A percentile compares a stretch with the other conserved stretches of the same genome.
phyloP scores from a whole-genome alignment of 2,329 filamentous ascomycete species.

The Aspergillus tubingensis region DNA sequence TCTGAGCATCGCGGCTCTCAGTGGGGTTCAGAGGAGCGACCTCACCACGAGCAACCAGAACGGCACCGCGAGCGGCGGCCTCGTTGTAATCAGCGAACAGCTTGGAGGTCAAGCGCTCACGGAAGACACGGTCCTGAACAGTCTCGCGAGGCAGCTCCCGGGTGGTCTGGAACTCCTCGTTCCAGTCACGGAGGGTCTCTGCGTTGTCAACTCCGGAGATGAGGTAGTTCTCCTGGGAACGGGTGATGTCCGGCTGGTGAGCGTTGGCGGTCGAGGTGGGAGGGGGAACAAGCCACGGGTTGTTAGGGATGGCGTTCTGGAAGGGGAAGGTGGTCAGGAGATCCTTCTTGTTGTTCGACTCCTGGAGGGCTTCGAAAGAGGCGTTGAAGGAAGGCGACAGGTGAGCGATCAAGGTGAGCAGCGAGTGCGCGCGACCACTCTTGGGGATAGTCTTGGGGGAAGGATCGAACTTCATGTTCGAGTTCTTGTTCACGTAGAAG shows the following conservation, averaged over 20 bases:
- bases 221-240: constrained; percentile 90
- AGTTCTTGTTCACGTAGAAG: constrained; percentile 96
- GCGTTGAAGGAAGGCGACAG: constrained; percentile 81
- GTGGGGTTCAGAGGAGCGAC: constrained; percentile 93
- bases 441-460: constrained; percentile 78
- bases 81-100: constrained; percentile 98
- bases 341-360: constrained; percentile 81
- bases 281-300: constrained; percentile 84
- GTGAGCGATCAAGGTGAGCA: constrained; percentile 74
- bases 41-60: constrained; percentile 88
- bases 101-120: constrained; percentile 90
- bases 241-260: constrained; percentile 80
- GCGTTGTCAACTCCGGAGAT: constrained; percentile 89
- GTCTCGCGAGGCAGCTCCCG: constrained; percentile 90
- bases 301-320: constrained; percentile 88
- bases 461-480: constrained; percentile 93
- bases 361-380: constrained; percentile 76
- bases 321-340: constrained; percentile 92
- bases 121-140: constrained; percentile 93
- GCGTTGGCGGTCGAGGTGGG: constrained; percentile 62
- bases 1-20: constrained; percentile 88
- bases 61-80: constrained; percentile 85
- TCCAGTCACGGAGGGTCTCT: constrained; percentile 95
- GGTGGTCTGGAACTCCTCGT: constrained; percentile 97
- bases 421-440: constrained; percentile 76